These are phyloP conservation scores for Chimonanthus salicifolius DNA, from an alignment of 164 flowering plant species.

Conservation along the genomic window DNA sequence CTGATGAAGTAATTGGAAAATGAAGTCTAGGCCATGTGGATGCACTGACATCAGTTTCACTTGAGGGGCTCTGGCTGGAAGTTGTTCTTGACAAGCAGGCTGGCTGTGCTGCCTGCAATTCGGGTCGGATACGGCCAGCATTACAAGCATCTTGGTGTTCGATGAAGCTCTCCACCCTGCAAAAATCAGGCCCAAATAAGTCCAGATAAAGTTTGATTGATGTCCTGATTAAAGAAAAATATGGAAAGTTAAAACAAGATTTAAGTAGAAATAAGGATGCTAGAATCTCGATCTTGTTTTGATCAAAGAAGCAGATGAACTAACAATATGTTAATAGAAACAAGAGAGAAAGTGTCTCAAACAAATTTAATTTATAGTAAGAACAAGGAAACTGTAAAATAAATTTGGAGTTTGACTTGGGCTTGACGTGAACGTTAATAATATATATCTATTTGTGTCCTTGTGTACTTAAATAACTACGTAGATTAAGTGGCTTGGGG, in stretches of 20 bases:
- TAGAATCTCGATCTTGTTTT: too few species aligned
- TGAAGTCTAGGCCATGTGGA: slow-evolving; percentile 33
- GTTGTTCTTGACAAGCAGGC: slow-evolving; percentile 63
- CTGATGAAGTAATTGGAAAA: slow-evolving; percentile 8
- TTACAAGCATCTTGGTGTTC: slow-evolving; percentile 94
- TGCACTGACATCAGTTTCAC: slow-evolving; percentile 60
- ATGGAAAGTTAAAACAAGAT: too few species aligned
- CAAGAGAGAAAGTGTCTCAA: neutral
- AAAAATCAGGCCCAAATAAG: neutral
- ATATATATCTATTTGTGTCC: too few species aligned
- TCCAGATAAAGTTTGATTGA: too few species aligned
- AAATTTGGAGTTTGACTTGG: too few species aligned
- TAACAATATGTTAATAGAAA: neutral
- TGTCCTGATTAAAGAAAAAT: too few species aligned
- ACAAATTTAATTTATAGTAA: too few species aligned
- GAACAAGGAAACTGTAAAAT: neutral
- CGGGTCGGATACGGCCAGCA: slow-evolving; percentile 43
- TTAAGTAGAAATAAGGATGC: too few species aligned
- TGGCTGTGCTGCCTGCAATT: slow-evolving; percentile 34
- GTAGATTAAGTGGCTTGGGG: neutral
- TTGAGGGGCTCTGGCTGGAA: slow-evolving; percentile 77
- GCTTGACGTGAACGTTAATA: too few species aligned
- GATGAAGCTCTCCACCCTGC: slow-evolving; percentile 92
- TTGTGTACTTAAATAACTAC: neutral
- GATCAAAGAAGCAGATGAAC: neutral